These are phyloP conservation scores for Vigna unguiculata DNA, from an alignment of 306 rosid genomes.

Conservation along the genomic window DNA sequence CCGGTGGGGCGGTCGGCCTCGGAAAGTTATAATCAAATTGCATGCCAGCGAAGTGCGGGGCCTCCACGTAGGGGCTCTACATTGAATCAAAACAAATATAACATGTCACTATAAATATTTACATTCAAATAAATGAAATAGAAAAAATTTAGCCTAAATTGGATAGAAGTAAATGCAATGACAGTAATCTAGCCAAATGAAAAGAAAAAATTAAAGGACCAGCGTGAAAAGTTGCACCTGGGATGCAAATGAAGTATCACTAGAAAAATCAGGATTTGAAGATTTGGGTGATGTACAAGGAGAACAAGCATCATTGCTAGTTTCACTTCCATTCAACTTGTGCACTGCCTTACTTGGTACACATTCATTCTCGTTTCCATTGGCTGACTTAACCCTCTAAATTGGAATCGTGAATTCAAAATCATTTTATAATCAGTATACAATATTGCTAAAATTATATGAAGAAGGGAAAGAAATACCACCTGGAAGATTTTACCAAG, in stretches of 20 bases:
- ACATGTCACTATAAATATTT: slow-evolving; percentile 5
- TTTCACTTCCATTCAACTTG: slow-evolving; percentile 81
- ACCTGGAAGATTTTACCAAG: slow-evolving; percentile 99
- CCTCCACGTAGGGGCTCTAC: slow-evolving; percentile 91
- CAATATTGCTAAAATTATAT: slow-evolving; percentile 31
- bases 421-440: slow-evolving; percentile 39
- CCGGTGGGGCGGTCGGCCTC: slow-evolving; percentile 91
- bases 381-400: slow-evolving; percentile 76
- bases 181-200: background rate
- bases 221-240: slow-evolving; percentile 57
- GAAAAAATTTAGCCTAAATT: slow-evolving; percentile 8
- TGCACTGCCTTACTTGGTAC: slow-evolving; percentile 53
- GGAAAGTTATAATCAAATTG: slow-evolving; percentile 64
- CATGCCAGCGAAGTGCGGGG: slow-evolving; percentile 70
- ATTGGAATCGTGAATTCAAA: slow-evolving; percentile 43
- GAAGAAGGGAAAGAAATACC: slow-evolving; percentile 36
- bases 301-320: slow-evolving; percentile 55
- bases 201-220: slow-evolving; percentile 2
- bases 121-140: background rate
- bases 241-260: slow-evolving; percentile 46
- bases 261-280: slow-evolving; percentile 54
- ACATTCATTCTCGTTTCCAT: slow-evolving; percentile 68
- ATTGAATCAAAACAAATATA: slow-evolving; percentile 32
- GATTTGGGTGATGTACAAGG: slow-evolving; percentile 65
- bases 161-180: slow-evolving; percentile 12